These are phyloP conservation scores for Phascolomyces articulosus DNA, from an alignment of 371 early-diverging fungal genomes.

Conservation along the genomic window DNA sequence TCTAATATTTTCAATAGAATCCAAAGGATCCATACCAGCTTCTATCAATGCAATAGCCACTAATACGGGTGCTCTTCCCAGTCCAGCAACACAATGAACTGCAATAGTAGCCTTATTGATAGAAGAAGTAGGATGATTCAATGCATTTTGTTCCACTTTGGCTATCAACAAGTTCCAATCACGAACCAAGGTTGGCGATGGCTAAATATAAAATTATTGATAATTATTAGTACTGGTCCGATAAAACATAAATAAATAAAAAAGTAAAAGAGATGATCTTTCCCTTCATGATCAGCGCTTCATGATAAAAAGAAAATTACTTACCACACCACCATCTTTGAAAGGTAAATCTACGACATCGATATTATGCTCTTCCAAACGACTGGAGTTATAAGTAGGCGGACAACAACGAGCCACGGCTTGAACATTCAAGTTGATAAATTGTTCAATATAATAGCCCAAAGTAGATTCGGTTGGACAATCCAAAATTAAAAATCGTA, in stretches of 20 bases:
- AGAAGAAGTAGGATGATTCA: constrained; percentile 20
- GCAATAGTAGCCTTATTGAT: constrained; percentile 59
- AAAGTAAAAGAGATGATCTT: background rate
- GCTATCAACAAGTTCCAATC: constrained; percentile 77
- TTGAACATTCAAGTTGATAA: constrained; percentile 71
- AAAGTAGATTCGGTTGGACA: constrained; percentile 87
- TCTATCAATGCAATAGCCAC: constrained; percentile 85
- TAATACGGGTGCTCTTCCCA: constrained; percentile 76
- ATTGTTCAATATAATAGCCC: constrained; percentile 76
- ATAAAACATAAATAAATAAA: too few species aligned
- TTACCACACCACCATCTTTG: constrained; percentile 67
- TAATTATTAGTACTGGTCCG: background rate
- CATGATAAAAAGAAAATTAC: background rate
- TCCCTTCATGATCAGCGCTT: background rate
- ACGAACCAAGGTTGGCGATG: constrained; percentile 68
- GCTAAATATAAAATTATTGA: constrained; percentile 31
- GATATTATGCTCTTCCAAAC: constrained; percentile 63
- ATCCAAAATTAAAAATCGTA: constrained; percentile 88
- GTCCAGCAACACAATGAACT: constrained; percentile 88
- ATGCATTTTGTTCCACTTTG: constrained; percentile 32
- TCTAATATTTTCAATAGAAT: constrained; percentile 79
- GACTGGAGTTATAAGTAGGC: constrained; percentile 76
- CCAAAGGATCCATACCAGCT: constrained; percentile 77
- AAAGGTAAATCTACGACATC: constrained; percentile 44
- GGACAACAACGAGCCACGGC: constrained; percentile 88